Conservation (phyloP, 1,139 yeast genomes). For the Yamadazyma diospyri region DNA sequence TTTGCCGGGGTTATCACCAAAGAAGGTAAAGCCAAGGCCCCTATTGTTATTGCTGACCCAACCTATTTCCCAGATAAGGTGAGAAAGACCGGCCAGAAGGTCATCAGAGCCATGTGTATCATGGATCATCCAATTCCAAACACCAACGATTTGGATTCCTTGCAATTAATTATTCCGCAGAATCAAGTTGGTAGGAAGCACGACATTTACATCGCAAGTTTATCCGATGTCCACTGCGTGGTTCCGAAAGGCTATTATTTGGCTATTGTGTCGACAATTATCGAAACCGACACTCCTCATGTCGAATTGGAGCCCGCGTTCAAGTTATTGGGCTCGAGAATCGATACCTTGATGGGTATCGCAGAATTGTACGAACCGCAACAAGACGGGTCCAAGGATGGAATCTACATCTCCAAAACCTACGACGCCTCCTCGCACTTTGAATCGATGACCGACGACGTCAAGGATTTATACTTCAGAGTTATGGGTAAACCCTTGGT, state of each 20-base stretch:
- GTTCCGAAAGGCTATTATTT: conserved; percentile 86
- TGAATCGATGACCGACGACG: conserved; percentile 95
- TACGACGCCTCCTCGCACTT: conserved; percentile 96
- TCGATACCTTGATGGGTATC: conserved; percentile 93
- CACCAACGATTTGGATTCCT: conserved; percentile 80
- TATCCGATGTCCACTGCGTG: conserved; percentile 88
- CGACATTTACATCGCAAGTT: conserved; percentile 90
- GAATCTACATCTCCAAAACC: conserved; percentile 79
- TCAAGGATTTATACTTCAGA: conserved; percentile 87
- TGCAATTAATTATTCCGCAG: conserved; percentile 94
- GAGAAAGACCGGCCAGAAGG: conserved; percentile 76
- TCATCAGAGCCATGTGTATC: conserved; percentile 92
- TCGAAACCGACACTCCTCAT: conserved; percentile 93
- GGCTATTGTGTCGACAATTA: conserved; percentile 91
- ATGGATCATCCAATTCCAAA: conserved; percentile 86
- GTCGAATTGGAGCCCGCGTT: conserved; percentile 92
- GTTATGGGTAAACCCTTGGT: conserved; percentile 91
- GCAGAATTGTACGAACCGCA: conserved; percentile 88
- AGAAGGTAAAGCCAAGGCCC: conserved; percentile 89
- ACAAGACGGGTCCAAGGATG: conserved; percentile 76
- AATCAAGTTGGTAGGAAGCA: conserved; percentile 91
- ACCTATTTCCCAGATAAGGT: conserved; percentile 95
- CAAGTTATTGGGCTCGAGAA: conserved; percentile 73
- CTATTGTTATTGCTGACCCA: conserved; percentile 95
- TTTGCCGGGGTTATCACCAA: conserved; percentile 87